phyloP scores from a whole-genome alignment of 257 asterid genomes.

The Capsicum chinense region DNA sequence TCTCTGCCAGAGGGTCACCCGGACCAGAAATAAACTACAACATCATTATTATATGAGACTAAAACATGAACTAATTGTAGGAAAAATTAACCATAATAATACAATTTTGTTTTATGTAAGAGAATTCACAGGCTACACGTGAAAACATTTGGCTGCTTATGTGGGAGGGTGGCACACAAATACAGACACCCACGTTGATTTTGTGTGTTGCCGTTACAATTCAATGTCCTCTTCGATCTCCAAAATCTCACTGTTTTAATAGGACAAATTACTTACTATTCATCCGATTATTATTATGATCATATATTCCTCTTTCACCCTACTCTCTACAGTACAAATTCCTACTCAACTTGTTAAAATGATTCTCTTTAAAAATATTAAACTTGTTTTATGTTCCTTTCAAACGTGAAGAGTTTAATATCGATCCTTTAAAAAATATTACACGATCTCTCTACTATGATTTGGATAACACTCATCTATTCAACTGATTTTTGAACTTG shows the following conservation, averaged over 20 bases:
- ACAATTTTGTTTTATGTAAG: constrained; percentile 12
- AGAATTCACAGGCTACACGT: constrained; percentile 14
- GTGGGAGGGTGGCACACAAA: background rate
- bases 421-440: too few species aligned
- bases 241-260: background rate
- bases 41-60: background rate
- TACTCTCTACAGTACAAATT: too few species aligned
- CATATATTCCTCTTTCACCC: background rate
- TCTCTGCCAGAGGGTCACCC: background rate
- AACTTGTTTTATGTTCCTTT: too few species aligned
- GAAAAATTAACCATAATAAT: background rate
- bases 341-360: too few species aligned
- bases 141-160: constrained; percentile 15
- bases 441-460: too few species aligned
- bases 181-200: background rate
- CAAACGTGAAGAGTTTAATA: too few species aligned
- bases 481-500: too few species aligned
- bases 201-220: constrained; percentile 25
- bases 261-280: background rate
- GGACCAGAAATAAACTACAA: background rate
- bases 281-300: background rate
- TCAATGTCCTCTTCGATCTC: background rate
- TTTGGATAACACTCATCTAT: too few species aligned
- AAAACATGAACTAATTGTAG: background rate
- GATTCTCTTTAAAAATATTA: too few species aligned